A percentile compares a stretch with the other conserved stretches of the same genome.
Evolutionary conservation across 176 grass and related monocot genomes (phyloP).

Genomic region (Phyllostachys edulis): DNA sequence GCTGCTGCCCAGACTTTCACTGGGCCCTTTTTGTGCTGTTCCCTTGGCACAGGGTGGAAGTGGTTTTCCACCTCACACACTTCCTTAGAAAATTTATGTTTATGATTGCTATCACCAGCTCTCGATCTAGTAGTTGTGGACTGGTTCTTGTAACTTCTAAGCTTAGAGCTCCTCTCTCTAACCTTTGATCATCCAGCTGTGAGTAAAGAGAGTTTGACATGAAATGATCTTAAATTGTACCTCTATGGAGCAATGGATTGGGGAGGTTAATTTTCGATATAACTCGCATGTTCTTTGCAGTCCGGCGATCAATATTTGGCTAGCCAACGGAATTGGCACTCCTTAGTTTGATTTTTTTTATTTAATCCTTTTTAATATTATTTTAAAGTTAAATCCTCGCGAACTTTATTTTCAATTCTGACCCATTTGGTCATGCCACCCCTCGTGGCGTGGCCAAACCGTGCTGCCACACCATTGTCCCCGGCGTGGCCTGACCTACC

Average conservation of each 20-base stretch:
- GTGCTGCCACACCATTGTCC: no score
- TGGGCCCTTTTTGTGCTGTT: conserved; percentile 16
- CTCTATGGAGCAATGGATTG: background rate
- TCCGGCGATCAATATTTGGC: no score
- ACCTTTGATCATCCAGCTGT: background rate
- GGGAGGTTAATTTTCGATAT: background rate
- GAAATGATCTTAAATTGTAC: background rate
- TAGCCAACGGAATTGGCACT: no score
- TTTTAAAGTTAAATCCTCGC: no score
- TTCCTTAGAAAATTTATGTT: background rate
- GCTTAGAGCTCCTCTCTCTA: background rate
- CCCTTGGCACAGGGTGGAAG: conserved; percentile 30
- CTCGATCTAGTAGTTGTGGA: background rate
- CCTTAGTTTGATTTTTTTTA: no score
- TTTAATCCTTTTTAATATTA: no score
- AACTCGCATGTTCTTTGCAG: background rate
- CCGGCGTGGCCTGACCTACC: no score
- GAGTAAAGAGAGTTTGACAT: background rate
- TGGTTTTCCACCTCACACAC: conserved; percentile 30
- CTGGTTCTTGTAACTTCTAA: background rate
- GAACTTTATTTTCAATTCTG: no score
- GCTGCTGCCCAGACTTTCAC: conserved; percentile 15
- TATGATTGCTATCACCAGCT: conserved; percentile 27
- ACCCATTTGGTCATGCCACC: no score
- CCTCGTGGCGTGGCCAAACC: no score